Percentiles rank a stretch among this genome's conserved stretches.
Conservation (phyloP, 1,284 basidiomycete species). For the Ustilago xerochloae region DNA sequence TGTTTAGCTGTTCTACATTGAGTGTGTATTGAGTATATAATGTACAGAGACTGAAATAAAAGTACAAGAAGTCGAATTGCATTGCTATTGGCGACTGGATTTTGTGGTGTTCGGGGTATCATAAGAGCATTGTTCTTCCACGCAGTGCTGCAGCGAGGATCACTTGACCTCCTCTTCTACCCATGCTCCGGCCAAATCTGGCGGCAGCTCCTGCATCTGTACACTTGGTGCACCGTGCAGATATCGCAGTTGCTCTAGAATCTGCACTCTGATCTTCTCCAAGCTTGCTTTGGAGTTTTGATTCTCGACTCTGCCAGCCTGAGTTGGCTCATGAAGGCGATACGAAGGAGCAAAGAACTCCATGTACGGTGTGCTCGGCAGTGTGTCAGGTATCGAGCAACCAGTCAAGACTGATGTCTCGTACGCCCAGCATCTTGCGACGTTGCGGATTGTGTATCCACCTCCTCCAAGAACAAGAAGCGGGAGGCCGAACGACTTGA, state of each 20-base stretch:
- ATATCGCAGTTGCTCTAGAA: slow-evolving; percentile 91
- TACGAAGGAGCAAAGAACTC: slow-evolving; percentile 92
- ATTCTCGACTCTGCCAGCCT: slow-evolving; percentile 86
- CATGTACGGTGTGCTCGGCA: slow-evolving; percentile 90
- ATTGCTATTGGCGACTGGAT: too few species aligned
- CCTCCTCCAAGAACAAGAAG: slow-evolving; percentile 92
- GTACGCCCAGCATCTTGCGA: slow-evolving; percentile 98
- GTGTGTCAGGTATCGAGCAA: slow-evolving; percentile 81
- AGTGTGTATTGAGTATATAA: not conserved
- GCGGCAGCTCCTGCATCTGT: slow-evolving; percentile 94
- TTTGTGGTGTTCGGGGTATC: slow-evolving; percentile 3
- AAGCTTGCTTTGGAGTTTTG: slow-evolving; percentile 80
- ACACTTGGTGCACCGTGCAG: slow-evolving; percentile 95
- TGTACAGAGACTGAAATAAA: not conserved
- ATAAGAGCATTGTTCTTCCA: not conserved
- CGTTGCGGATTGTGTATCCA: slow-evolving; percentile 90
- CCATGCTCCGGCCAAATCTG: slow-evolving; percentile 83
- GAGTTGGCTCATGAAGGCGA: slow-evolving; percentile 90
- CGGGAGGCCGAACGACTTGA: slow-evolving; percentile 89
- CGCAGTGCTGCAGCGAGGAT: not conserved
- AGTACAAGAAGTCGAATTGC: not conserved
- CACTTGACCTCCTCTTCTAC: slow-evolving; percentile 74
- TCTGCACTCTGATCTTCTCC: slow-evolving; percentile 84
- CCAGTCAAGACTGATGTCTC: slow-evolving; percentile 86
- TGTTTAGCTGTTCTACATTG: not conserved